These are phyloP conservation scores for Huntiella bhutanensis DNA, from an alignment of 2,329 filamentous ascomycete genomes.

Conservation along the genomic window DNA sequence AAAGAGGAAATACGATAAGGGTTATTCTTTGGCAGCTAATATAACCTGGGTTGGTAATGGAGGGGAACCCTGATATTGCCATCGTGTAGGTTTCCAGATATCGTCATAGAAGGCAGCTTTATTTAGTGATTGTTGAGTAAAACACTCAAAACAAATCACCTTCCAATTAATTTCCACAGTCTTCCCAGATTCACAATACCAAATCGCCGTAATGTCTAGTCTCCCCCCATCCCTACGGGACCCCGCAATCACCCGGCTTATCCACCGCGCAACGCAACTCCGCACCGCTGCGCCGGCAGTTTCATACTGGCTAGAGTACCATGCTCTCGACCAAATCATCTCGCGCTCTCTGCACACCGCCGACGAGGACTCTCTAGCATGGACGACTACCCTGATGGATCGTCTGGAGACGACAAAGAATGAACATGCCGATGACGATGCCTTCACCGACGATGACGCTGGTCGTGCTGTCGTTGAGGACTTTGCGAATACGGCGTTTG, in stretches of 20 bases:
- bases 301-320: conserved; percentile 91
- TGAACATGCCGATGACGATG: conserved; percentile 58
- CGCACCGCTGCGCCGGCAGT: conserved; percentile 71
- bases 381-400: conserved; percentile 74
- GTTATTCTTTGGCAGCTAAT: too few relatives aligned
- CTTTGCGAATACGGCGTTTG: conserved; percentile 77
- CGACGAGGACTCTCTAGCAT: conserved; percentile 60
- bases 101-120: too few relatives aligned
- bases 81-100: too few relatives aligned
- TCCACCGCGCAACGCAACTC: conserved; percentile 66
- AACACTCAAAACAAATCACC: too few relatives aligned
- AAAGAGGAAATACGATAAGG: too few relatives aligned
- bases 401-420: conserved; percentile 67
- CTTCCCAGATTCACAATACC: too few relatives aligned
- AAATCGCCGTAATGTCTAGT: background rate
- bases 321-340: conserved; percentile 83
- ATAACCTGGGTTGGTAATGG: background rate
- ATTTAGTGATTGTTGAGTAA: too few relatives aligned
- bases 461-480: conserved; percentile 88
- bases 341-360: conserved; percentile 57
- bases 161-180: too few relatives aligned
- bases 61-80: too few relatives aligned
- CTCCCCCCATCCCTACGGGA: conserved; percentile 56
- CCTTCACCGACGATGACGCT: conserved; percentile 65
- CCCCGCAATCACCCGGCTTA: conserved; percentile 69